A percentile compares a stretch with the other conserved stretches of the same genome.
phyloP scores from a whole-genome alignment of 164 flowering plant species.

The Tinospora cordifolia region DNA sequence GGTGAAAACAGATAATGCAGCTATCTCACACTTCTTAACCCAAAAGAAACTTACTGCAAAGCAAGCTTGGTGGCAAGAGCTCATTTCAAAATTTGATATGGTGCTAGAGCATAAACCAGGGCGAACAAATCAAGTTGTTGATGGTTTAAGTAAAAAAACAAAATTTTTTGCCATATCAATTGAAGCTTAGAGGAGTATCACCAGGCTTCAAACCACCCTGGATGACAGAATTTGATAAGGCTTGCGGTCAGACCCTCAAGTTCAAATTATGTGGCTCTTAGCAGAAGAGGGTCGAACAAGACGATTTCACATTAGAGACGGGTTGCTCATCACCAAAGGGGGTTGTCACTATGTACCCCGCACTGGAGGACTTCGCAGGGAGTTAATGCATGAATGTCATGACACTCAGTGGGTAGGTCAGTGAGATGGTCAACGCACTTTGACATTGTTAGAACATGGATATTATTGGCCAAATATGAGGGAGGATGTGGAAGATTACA shows the following conservation, averaged over 20 bases:
- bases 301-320: too few species aligned
- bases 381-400: slow-evolving; percentile 6
- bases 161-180: not conserved
- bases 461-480: too few species aligned
- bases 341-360: too few species aligned
- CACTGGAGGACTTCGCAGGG: too few species aligned
- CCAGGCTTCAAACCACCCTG: slow-evolving; percentile 1
- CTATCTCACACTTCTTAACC: not conserved
- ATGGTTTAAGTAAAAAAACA: not conserved
- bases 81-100: not conserved
- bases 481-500: too few species aligned
- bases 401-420: too few species aligned
- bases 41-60: not conserved
- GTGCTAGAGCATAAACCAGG: not conserved
- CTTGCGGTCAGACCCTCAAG: too few species aligned
- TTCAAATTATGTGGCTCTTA: too few species aligned
- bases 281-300: not conserved
- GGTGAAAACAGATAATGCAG: not conserved
- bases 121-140: not conserved
- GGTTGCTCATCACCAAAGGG: too few species aligned
- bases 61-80: slow-evolving; percentile 8
- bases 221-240: not conserved
- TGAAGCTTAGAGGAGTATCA: not conserved
- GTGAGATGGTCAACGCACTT: too few species aligned
- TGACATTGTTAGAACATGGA: too few species aligned